These are phyloP conservation scores for Fusarium goolgardi DNA, from an alignment of 2,329 filamentous ascomycete species.

Conservation along the genomic window DNA sequence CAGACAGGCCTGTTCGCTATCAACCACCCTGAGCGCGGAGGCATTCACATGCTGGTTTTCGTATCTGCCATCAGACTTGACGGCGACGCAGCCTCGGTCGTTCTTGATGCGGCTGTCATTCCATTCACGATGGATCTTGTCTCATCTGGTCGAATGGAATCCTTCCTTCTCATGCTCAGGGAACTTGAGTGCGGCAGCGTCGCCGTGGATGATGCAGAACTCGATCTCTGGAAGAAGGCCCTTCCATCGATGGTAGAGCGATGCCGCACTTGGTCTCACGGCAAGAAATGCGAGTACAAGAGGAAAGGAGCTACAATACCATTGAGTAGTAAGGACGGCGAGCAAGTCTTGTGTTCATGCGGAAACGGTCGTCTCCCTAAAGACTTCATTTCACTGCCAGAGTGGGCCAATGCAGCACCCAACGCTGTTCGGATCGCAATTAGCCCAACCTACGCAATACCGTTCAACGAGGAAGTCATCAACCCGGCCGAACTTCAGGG, in stretches of 20 bases:
- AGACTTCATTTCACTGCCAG: slow-evolving; percentile 55
- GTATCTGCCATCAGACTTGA: slow-evolving; percentile 60
- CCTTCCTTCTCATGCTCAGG: slow-evolving; percentile 55
- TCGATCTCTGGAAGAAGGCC: slow-evolving; percentile 63
- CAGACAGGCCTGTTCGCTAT: slow-evolving; percentile 60
- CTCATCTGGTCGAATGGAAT: slow-evolving; percentile 48
- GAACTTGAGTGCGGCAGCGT: slow-evolving; percentile 54
- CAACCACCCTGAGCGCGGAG: slow-evolving; percentile 51
- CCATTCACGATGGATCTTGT: slow-evolving; percentile 56
- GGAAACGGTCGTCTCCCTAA: slow-evolving; percentile 57
- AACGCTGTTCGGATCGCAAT: slow-evolving; percentile 67
- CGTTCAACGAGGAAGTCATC: slow-evolving; percentile 56
- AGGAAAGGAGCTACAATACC: slow-evolving; percentile 52
- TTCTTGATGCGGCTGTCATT: slow-evolving; percentile 61
- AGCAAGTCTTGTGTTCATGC: slow-evolving; percentile 59
- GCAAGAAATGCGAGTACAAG: slow-evolving; percentile 57
- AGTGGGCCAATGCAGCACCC: slow-evolving; percentile 56
- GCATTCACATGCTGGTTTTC: slow-evolving; percentile 56
- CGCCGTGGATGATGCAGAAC: slow-evolving; percentile 65
- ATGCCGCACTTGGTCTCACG: slow-evolving; percentile 62
- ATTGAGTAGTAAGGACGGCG: slow-evolving; percentile 52
- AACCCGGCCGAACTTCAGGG: slow-evolving; percentile 42
- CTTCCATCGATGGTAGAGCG: slow-evolving; percentile 60
- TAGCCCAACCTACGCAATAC: slow-evolving; percentile 63
- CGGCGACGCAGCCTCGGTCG: slow-evolving; percentile 54